A percentile compares a stretch with the other conserved stretches of the same genome.
These are phyloP conservation scores for Thraustochytrium sp. DNA, from an alignment of 352 stramenopile species.

Conservation along the genomic window DNA sequence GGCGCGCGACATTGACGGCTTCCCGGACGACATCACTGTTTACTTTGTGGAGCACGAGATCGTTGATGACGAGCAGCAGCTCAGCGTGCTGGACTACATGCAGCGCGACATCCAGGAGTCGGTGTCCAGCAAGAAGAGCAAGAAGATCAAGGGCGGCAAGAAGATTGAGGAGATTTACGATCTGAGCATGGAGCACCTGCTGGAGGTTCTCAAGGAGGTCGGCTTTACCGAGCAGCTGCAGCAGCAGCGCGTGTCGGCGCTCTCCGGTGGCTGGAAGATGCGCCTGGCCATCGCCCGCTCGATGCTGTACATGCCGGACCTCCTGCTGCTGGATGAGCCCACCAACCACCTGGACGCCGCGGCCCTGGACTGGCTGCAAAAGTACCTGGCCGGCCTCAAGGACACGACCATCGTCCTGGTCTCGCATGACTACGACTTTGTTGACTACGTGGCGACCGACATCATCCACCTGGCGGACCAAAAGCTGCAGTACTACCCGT, in stretches of 20 bases:
- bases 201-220: not conserved
- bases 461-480: slow-evolving; percentile 97
- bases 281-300: slow-evolving; percentile 66
- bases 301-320: slow-evolving; percentile 61
- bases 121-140: slow-evolving; percentile 1
- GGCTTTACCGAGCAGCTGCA: slow-evolving; percentile 37
- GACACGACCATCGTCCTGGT: slow-evolving; percentile 88
- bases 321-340: slow-evolving; percentile 70
- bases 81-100: slow-evolving; percentile 37
- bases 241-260: slow-evolving; percentile 79
- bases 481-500: slow-evolving; percentile 97
- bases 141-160: slow-evolving; percentile 18
- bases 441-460: slow-evolving; percentile 97
- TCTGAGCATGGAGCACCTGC: slow-evolving; percentile 9
- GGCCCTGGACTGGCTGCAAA: slow-evolving; percentile 91
- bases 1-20: slow-evolving; percentile 84
- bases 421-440: slow-evolving; percentile 98
- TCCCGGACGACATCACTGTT: slow-evolving; percentile 95
- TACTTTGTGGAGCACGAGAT: slow-evolving; percentile 99
- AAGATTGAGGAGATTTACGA: slow-evolving; percentile 20
- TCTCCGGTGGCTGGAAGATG: slow-evolving; percentile 87
- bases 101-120: slow-evolving; percentile 1
- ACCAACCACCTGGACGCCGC: slow-evolving; percentile 86
- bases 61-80: slow-evolving; percentile 9
- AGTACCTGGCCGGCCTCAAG: slow-evolving; percentile 88